These are phyloP conservation scores for Alliaria petiolata DNA, from an alignment of 345 rosid genomes.

Conservation along the genomic window DNA sequence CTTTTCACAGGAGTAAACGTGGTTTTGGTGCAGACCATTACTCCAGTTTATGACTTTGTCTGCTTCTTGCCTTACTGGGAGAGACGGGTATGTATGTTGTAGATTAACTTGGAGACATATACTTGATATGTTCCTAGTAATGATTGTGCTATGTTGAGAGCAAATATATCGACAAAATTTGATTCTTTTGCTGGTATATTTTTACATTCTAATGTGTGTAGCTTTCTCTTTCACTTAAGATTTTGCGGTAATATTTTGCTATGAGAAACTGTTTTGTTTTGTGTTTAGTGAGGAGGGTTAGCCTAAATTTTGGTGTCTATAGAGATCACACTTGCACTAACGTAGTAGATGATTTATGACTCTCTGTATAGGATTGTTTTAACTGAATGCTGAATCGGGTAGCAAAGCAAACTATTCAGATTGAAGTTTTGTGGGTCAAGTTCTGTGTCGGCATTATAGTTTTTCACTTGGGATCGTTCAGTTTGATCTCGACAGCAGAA, in stretches of 20 bases:
- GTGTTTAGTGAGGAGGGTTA: background rate
- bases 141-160: background rate
- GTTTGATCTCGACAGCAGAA: background rate
- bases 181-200: background rate
- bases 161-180: background rate
- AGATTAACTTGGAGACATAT: background rate
- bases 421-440: background rate
- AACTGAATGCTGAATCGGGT: background rate
- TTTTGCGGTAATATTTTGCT: background rate
- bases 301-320: background rate
- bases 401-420: too few species aligned
- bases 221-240: background rate
- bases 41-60: constrained; percentile 59
- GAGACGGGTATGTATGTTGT: constrained; percentile 43
- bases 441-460: too few species aligned
- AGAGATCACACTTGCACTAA: background rate
- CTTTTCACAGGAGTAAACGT: constrained; percentile 49
- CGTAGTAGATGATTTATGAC: background rate
- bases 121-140: background rate
- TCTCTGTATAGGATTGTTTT: background rate
- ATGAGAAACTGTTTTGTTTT: background rate
- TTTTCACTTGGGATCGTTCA: too few species aligned
- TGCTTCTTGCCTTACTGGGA: constrained; percentile 68
- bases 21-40: constrained; percentile 43
- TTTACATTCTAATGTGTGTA: background rate